Evolutionary conservation across 2,329 filamentous ascomycete species (phyloP).

Genomic region (Trichoderma hamatum): DNA sequence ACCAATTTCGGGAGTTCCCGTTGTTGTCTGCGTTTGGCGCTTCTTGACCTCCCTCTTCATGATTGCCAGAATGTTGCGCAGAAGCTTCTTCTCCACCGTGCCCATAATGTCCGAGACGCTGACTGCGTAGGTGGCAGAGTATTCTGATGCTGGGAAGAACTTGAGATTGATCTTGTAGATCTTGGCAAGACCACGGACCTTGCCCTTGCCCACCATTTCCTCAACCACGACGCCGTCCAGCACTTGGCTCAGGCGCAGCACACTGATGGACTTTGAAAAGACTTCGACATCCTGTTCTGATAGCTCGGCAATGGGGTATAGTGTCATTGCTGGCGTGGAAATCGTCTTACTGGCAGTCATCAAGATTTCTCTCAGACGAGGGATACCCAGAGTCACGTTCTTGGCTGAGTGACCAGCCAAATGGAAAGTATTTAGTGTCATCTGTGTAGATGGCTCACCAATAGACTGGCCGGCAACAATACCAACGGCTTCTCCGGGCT

Average conservation of each 20-base stretch:
- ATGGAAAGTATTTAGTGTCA: constrained; percentile 99
- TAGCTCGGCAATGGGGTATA: constrained; percentile 75
- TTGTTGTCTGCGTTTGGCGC: constrained; percentile 65
- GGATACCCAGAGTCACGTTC: constrained; percentile 98
- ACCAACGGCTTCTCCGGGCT: constrained; percentile 94
- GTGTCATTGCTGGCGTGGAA: constrained; percentile 86
- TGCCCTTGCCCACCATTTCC: constrained; percentile 75
- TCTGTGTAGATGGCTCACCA: constrained; percentile 96
- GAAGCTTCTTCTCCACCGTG: constrained; percentile 78
- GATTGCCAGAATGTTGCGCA: constrained; percentile 70
- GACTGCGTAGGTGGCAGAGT: constrained; percentile 84
- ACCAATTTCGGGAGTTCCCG: constrained; percentile 75
- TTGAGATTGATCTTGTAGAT: constrained; percentile 80
- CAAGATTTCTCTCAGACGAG: constrained; percentile 92
- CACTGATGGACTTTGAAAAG: constrained; percentile 91
- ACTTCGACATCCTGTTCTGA: constrained; percentile 68
- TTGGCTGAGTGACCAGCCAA: constrained; percentile 97
- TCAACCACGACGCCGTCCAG: constrained; percentile 79
- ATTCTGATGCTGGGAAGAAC: constrained; percentile 85
- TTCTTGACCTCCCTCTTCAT: constrained; percentile 83
- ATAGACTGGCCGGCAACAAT: constrained; percentile 97
- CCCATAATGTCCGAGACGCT: constrained; percentile 73
- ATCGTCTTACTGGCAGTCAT: constrained; percentile 95
- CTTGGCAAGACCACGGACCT: constrained; percentile 72
- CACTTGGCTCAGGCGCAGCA: constrained; percentile 80